Conservation (phyloP, 139 green algal genomes). For the Trebouxia sp. region DNA sequence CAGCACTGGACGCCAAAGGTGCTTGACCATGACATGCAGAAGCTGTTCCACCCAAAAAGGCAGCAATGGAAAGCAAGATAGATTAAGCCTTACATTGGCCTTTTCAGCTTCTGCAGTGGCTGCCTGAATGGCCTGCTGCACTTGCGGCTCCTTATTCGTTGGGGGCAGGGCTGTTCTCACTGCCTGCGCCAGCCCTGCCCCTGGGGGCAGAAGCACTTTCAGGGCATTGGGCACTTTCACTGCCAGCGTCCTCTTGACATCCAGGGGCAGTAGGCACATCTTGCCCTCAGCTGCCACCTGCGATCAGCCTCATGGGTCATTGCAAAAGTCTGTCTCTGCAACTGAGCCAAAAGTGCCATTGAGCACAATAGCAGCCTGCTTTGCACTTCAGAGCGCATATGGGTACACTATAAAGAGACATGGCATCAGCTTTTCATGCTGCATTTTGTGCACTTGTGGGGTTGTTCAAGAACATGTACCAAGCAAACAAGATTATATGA, state of each 20-base stretch:
- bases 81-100: neutral
- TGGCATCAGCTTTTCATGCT: no score
- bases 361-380: neutral
- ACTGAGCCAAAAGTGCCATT: neutral
- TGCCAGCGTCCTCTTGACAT: neutral
- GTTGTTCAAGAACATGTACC: no score
- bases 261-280: slow-evolving; percentile 31
- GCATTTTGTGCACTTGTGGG: no score
- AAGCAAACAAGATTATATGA: no score
- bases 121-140: slow-evolving; percentile 3
- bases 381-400: no score
- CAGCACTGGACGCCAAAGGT: no score
- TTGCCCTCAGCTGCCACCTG: slow-evolving; percentile 27
- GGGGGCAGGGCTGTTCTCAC: neutral
- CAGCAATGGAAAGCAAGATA: no score
- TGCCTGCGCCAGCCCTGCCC: slow-evolving; percentile 2
- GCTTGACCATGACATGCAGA: no score
- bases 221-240: neutral
- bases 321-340: neutral
- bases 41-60: no score
- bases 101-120: neutral
- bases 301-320: neutral
- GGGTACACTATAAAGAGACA: no score
- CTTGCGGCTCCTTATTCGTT: slow-evolving; percentile 20
- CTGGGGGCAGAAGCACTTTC: neutral